phyloP scores from a whole-genome alignment of 805 yeast species.

The Myxozyma geophila region DNA sequence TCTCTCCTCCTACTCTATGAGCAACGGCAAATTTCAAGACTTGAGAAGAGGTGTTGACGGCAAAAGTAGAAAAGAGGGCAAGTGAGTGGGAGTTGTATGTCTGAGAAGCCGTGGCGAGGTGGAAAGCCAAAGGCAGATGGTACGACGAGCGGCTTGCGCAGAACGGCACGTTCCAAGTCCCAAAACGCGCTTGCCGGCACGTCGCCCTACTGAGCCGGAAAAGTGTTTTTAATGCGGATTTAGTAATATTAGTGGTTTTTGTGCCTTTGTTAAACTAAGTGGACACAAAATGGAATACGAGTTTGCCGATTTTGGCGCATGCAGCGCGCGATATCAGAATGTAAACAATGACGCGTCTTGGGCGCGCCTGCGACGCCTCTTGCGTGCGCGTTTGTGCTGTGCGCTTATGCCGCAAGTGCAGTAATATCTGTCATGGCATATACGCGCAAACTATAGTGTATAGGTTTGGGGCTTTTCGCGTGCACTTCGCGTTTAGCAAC shows the following conservation, averaged over 20 bases:
- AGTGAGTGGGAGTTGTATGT: not conserved
- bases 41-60: not conserved
- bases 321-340: not conserved
- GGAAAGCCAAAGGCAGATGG: not conserved
- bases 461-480: slow-evolving; percentile 8
- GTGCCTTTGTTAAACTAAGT: not conserved
- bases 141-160: not conserved
- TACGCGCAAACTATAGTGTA: not conserved
- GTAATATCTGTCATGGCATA: not conserved
- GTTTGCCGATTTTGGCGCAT: not conserved
- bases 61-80: not conserved
- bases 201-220: not conserved
- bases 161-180: slow-evolving; percentile 13
- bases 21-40: not conserved
- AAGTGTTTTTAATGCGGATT: not conserved
- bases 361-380: not conserved
- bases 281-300: not conserved
- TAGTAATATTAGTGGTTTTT: not conserved
- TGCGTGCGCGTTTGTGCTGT: not conserved
- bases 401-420: not conserved
- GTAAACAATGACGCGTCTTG: slow-evolving; percentile 13
- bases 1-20: not conserved
- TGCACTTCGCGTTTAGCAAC: slow-evolving; percentile 1
- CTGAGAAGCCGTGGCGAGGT: not conserved
- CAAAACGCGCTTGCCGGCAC: slow-evolving; percentile 13